These are phyloP conservation scores for Syzygium aromaticum DNA, from an alignment of 345 rosid species.

Conservation along the genomic window DNA sequence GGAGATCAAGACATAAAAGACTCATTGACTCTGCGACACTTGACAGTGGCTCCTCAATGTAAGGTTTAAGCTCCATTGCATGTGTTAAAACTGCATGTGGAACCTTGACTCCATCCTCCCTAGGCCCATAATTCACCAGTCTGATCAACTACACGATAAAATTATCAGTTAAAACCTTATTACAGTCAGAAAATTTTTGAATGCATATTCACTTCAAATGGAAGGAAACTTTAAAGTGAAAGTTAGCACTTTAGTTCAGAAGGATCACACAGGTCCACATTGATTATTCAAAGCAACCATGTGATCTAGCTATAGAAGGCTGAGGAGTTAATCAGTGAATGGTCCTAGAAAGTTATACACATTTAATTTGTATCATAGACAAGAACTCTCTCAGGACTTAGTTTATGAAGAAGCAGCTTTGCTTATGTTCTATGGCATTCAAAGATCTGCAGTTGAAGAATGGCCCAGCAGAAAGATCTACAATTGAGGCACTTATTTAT, in stretches of 20 bases:
- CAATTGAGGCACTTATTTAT: neutral
- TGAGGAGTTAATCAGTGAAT: neutral
- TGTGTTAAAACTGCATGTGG: constrained; percentile 54
- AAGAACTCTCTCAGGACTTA: neutral
- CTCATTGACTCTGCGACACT: constrained; percentile 35
- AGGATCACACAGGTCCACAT: neutral
- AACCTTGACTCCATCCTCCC: constrained; percentile 32
- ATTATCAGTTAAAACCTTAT: constrained; percentile 5
- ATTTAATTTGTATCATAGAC: neutral
- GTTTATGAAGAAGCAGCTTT: neutral
- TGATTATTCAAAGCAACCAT: neutral
- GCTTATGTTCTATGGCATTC: neutral
- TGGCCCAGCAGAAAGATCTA: neutral
- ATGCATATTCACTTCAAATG: neutral
- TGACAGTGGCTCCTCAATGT: constrained; percentile 76
- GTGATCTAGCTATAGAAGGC: neutral
- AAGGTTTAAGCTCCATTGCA: constrained; percentile 87
- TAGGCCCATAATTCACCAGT: constrained; percentile 43
- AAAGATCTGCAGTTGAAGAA: neutral
- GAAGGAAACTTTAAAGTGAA: neutral
- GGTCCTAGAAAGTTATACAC: neutral
- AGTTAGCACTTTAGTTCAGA: neutral
- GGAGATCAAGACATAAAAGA: constrained; percentile 58
- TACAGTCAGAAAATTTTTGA: neutral
- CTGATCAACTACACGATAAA: constrained; percentile 61